These are phyloP conservation scores for Phylloporus rhodoxanthus DNA, from an alignment of 768 basidiomycete genomes.

Conservation along the genomic window DNA sequence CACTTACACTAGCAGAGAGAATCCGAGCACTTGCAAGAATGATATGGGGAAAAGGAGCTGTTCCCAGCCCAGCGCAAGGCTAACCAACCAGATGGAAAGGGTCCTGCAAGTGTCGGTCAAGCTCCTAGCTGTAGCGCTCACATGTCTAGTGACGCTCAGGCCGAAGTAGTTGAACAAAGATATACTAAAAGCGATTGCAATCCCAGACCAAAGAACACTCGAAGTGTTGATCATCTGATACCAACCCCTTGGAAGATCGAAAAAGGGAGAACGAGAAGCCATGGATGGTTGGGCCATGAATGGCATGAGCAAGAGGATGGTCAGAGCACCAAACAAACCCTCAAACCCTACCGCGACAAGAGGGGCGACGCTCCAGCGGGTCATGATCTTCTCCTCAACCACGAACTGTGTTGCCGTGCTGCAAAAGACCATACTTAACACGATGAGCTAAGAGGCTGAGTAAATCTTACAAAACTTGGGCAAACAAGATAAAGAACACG, in stretches of 20 bases:
- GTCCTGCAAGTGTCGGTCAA: slow-evolving; percentile 95
- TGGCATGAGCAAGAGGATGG: slow-evolving; percentile 75
- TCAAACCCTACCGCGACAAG: slow-evolving; percentile 92
- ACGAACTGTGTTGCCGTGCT: slow-evolving; percentile 92
- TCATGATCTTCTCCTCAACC: slow-evolving; percentile 94
- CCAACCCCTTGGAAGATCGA: slow-evolving; percentile 89
- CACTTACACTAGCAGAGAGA: slow-evolving; percentile 83
- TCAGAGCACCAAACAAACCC: slow-evolving; percentile 83
- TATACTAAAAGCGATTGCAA: slow-evolving; percentile 74
- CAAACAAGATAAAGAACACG: slow-evolving; percentile 86
- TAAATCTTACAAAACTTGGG: slow-evolving; percentile 79
- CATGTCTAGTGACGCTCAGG: slow-evolving; percentile 84
- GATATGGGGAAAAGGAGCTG: slow-evolving; percentile 75
- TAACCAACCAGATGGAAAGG: slow-evolving; percentile 92
- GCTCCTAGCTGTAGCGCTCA: slow-evolving; percentile 88
- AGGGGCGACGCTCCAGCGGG: slow-evolving; percentile 78
- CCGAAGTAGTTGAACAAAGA: slow-evolving; percentile 87
- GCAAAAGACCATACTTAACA: slow-evolving; percentile 6
- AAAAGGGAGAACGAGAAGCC: slow-evolving; percentile 59
- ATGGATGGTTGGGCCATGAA: slow-evolving; percentile 68
- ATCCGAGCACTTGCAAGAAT: slow-evolving; percentile 76
- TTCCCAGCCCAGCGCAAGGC: slow-evolving; percentile 89
- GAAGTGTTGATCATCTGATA: slow-evolving; percentile 80
- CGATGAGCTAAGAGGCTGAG: not conserved
- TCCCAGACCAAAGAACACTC: slow-evolving; percentile 56